Base-by-base conservation (phyloP, 345 rosid genomes). In the Eucalyptus fibrosa region DNA sequence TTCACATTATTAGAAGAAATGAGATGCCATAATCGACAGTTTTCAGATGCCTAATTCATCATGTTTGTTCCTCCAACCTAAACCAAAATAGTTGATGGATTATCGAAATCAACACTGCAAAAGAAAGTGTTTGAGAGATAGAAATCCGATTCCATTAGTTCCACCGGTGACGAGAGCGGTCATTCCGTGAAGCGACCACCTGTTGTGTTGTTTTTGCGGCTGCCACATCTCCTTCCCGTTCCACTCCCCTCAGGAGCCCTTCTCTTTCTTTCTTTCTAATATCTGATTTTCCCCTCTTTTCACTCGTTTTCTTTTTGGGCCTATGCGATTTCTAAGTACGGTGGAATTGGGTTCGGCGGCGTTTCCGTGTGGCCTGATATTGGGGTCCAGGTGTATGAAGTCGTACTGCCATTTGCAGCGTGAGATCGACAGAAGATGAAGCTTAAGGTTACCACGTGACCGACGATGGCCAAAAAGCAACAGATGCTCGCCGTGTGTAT, bases 111-210 rank as follows among this genome's bases (percentile, higher is more conserved):
- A 69, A 32, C 21, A 11, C 2, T 5, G 11, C 12, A 18, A 69
- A 69, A n/a, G 26, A 69, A 69, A 18, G 81, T 69, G 7, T 69
- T 69, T 5, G 21, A 50, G 50, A 1, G 50, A 32, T 23, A 88
- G 28, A 40, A 18, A 94, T 94, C 93, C 94, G 42, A 91, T 88
- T 89, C 94, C 94, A 30, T 65, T 67, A 86, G 91, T 88, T 85
- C 92, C 94, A 65, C 95, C 94, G 17, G 94, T 93, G 15, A 94
- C 7, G 40, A 67, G 40, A 67, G 40, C 12, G 1, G 4, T 67
- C 77, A 32, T 67, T 67, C 23, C 40, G 0, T n/a, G 86, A n/a
- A 89, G 88, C 11, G 88, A 89, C 90, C 90, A 86, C 50, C 87
- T 45, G 24, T 4, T 87, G 14, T 45, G 65, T 50, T 10, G 4